These are phyloP conservation scores for Sphaerulina populicola DNA, from an alignment of 2,329 filamentous ascomycete species.

Conservation along the genomic window DNA sequence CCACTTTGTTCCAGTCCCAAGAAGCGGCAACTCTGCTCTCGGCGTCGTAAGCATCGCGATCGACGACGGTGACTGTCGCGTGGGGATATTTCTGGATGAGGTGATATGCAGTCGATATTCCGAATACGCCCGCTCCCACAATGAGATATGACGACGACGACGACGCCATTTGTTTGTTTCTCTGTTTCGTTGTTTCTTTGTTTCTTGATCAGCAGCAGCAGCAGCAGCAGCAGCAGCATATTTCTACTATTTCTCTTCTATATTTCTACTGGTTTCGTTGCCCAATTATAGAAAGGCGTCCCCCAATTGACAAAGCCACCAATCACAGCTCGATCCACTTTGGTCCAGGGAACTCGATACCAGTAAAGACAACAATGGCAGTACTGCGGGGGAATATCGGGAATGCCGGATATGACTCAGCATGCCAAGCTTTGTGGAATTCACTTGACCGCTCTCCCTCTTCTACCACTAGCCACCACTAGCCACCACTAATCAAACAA, in stretches of 20 bases:
- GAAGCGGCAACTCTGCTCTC: slow-evolving; percentile 49
- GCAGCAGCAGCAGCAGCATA: too few relatives aligned
- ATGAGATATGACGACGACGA: slow-evolving; percentile 27
- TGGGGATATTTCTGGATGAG: slow-evolving; percentile 34
- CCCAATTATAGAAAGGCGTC: slow-evolving; percentile 9
- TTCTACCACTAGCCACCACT: too few relatives aligned
- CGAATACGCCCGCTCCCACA: slow-evolving; percentile 35
- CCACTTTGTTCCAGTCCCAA: slow-evolving; percentile 65
- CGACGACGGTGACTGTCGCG: slow-evolving; percentile 36
- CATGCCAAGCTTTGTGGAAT: neutral
- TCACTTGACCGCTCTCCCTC: too few relatives aligned
- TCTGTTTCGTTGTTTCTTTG: too few relatives aligned
- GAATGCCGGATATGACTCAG: neutral
- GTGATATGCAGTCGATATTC: slow-evolving; percentile 54
- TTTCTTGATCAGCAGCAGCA: too few relatives aligned
- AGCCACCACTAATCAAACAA: too few relatives aligned
- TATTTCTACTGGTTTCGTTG: slow-evolving; percentile 8
- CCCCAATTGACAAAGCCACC: too few relatives aligned
- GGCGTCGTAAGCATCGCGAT: slow-evolving; percentile 31
- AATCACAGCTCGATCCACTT: too few relatives aligned
- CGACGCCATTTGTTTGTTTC: slow-evolving; percentile 3
- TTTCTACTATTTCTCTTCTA: too few relatives aligned
- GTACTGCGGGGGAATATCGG: neutral
- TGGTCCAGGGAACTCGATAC: too few relatives aligned
- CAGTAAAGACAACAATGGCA: neutral